Evolutionary conservation across 257 asterid species (phyloP), one percentile per base, ranked within the genome.

Genomic region (Scutellaria baicalensis): DNA sequence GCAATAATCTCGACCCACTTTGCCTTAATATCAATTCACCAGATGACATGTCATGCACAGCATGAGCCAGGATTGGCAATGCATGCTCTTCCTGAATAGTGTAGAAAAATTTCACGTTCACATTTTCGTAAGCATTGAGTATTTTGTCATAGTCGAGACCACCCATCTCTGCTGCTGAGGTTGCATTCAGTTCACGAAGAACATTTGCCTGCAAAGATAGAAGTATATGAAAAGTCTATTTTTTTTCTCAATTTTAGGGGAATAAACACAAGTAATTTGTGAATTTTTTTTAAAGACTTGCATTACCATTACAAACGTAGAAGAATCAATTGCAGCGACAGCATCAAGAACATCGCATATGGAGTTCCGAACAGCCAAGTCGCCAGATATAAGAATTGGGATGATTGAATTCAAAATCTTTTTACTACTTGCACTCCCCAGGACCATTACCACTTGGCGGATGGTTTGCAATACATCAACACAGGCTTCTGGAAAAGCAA

Each of bases 341-440:
- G 95, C 82, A 80, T 83, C 93, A 74, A 94, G 93, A 68, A 89
- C 93, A 62, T 86, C 93, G 65, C 96, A 93, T 58, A 93, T 83
- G 43, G 93, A 79, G 31, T 70, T 68, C 39, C 96, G 82, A 63
- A 85, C 86, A 64, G 71, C 85, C 78, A 78, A 64, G 66, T 76
- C 90, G 64, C 86, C 85, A 76, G 82, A 82, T 56, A 88, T 79
- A 49, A 93, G 90, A 77, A 93, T 85, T 23, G 96, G 89, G 79
- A 89, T 80, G 40, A 91, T 66, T 52, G 96, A 78, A 69, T 51
- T 72, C 75, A 91, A 64, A 56, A 93, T 79, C 66, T 75, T 81
- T 77, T 69, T 76, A 81, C 85, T 84, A 38, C 71, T 74, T 67
- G 84, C 92, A 79, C 74, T 75, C 67, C 82, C 93, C 49, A 83